phyloP scores from a whole-genome alignment of 129 eudicot species.

The Tagetes erecta region DNA sequence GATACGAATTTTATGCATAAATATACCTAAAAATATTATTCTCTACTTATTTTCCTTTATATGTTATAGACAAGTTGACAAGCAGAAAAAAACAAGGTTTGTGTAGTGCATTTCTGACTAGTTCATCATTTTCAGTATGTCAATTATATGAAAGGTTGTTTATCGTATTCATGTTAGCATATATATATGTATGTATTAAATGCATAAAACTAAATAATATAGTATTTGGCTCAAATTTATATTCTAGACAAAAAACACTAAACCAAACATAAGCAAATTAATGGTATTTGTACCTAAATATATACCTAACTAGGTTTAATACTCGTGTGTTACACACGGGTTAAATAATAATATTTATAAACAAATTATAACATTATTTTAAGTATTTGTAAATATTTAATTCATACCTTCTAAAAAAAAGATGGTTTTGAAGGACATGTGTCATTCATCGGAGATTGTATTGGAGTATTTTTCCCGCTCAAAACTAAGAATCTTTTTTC shows the following conservation, averaged over 20 bases:
- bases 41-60: neutral
- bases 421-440: too few species aligned
- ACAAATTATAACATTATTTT: too few species aligned
- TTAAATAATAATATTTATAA: too few species aligned
- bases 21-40: neutral
- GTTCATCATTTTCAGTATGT: conserved; percentile 8
- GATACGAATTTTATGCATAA: neutral
- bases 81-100: conserved; percentile 16
- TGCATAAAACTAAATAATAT: conserved; percentile 9
- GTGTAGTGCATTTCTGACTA: neutral
- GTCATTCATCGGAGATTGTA: too few species aligned
- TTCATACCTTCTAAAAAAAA: too few species aligned
- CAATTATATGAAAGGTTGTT: conserved; percentile 13
- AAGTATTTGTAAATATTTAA: too few species aligned
- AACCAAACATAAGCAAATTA: neutral
- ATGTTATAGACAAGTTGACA: conserved; percentile 12
- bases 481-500: too few species aligned
- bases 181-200: conserved; percentile 10
- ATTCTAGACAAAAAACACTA: neutral
- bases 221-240: neutral
- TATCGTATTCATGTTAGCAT: conserved; percentile 18
- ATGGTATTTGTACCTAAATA: neutral
- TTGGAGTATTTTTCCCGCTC: too few species aligned
- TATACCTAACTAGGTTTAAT: neutral
- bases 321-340: too few species aligned